Conservation (phyloP, 352 stramenopile genomes). For the Phytopythium kandeliae region DNA sequence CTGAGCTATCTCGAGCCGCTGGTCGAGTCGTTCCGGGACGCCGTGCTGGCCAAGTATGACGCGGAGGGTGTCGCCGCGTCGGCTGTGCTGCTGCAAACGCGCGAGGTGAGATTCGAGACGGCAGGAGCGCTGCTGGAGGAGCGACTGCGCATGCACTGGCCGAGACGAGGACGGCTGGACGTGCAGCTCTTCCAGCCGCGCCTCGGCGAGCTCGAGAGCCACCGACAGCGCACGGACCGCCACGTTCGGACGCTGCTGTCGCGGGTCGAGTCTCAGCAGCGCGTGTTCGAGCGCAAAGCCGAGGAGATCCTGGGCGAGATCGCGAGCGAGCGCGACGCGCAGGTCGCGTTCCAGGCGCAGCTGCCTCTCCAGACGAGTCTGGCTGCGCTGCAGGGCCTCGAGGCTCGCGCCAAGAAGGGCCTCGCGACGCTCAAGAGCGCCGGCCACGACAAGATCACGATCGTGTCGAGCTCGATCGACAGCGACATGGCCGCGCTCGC, state of each 20-base stretch:
- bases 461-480: constrained; percentile 19
- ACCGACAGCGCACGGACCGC: constrained; percentile 70
- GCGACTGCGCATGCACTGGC: constrained; percentile 85
- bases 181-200: constrained; percentile 85
- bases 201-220: constrained; percentile 73
- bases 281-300: constrained; percentile 30
- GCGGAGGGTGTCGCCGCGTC: constrained; percentile 13
- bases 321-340: constrained; percentile 32
- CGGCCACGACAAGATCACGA: constrained; percentile 16
- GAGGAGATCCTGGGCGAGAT: constrained; percentile 19
- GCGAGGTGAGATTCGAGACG: constrained; percentile 29
- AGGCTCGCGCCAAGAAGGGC: constrained; percentile 75
- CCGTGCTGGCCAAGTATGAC: constrained; percentile 42
- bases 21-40: constrained; percentile 29
- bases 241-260: constrained; percentile 50
- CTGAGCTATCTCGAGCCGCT: constrained; percentile 14
- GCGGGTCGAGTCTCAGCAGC: constrained; percentile 48
- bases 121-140: constrained; percentile 70
- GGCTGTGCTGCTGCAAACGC: constrained; percentile 17
- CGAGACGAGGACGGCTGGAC: constrained; percentile 69
- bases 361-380: constrained; percentile 71
- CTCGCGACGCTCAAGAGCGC: constrained; percentile 39
- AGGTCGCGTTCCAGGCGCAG: constrained; percentile 50
- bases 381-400: constrained; percentile 78
- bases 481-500: constrained; percentile 26